Base-by-base conservation (phyloP, 2,329 filamentous ascomycete genomes). In the Trichothecium sympodiale region DNA sequence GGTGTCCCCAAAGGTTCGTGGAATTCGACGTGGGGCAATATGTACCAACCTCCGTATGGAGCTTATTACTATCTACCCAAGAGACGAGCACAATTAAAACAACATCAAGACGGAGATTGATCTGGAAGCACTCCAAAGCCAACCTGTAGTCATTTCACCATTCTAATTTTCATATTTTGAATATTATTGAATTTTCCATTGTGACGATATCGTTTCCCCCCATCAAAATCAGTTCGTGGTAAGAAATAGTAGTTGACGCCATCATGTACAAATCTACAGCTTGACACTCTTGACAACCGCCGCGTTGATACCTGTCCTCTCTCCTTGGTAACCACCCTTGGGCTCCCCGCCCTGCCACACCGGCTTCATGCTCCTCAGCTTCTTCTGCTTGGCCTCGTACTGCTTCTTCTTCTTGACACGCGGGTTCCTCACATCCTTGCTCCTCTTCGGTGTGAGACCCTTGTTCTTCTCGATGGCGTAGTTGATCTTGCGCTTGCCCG, bases 391-490 rank as follows among this genome's bases (percentile, higher is more conserved):
- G 59, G 87, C 82, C 55, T 93, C 87, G 58, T 77, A 98, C 76
- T 86, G 87, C 77, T 86, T 86, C 61, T 86, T 78, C 81, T 95
- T 96, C 81, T 96, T 98, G 45, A 96, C 89, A 57, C 91, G 72
- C 26, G 91, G 88, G 64, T 98, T 98, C 43, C 89, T 71, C 39
- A 87, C 82, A 49, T 94, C 88, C 77, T 98, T 96, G 71, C 83
- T 93, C 44, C 89, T 72, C 60, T 83, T 81, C 32, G 88, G 86
- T 40, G 85, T 80, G 43, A 98, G 65, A 23, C 91, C 91, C 72
- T 95, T 95, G 64, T 98, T 98, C 76, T 96, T 95, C 64, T 88
- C 77, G 53, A 98, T 98, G 47, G 80, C 75, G 61, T 95, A 96
- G 14, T 77, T 84, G 56, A 98, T 94, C 59, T 86, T 85, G 41